Evolutionary conservation across 768 basidiomycete species (phyloP).

Genomic region (Podaxis sp.): DNA sequence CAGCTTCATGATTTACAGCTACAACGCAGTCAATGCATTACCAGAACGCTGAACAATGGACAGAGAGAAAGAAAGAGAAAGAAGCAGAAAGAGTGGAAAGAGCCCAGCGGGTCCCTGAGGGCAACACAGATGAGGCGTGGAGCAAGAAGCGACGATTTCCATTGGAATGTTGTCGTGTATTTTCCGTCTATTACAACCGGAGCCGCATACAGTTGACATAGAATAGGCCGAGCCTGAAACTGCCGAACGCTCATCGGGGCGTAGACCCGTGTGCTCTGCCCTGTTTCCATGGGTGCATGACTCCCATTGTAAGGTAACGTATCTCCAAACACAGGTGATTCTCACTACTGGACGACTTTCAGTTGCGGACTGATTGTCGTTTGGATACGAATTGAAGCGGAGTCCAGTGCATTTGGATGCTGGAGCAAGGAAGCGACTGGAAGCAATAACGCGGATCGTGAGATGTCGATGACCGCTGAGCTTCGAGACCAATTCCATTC

Average conservation of each 20-base stretch:
- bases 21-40: constrained; percentile 6
- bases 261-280: background rate
- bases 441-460: background rate
- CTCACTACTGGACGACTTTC: background rate
- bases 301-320: constrained; percentile 1
- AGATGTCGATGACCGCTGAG: too few relatives aligned
- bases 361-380: background rate
- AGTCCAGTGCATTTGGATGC: background rate
- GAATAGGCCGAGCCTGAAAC: background rate
- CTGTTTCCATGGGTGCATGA: constrained; percentile 13
- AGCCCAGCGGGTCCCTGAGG: background rate
- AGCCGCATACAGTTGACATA: background rate
- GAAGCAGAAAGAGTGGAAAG: background rate
- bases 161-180: background rate
- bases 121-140: background rate
- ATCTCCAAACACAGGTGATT: background rate
- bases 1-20: constrained; percentile 7
- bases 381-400: background rate
- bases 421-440: background rate
- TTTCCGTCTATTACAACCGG: background rate
- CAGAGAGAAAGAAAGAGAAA: background rate
- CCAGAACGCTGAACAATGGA: background rate
- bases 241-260: background rate
- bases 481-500: background rate
- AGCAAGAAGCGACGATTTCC: background rate